Evolutionary conservation across 495 filamentous ascomycete genomes (phyloP), one percentile per base, ranked within the genome.

Genomic region (Bombardia bombarda): DNA sequence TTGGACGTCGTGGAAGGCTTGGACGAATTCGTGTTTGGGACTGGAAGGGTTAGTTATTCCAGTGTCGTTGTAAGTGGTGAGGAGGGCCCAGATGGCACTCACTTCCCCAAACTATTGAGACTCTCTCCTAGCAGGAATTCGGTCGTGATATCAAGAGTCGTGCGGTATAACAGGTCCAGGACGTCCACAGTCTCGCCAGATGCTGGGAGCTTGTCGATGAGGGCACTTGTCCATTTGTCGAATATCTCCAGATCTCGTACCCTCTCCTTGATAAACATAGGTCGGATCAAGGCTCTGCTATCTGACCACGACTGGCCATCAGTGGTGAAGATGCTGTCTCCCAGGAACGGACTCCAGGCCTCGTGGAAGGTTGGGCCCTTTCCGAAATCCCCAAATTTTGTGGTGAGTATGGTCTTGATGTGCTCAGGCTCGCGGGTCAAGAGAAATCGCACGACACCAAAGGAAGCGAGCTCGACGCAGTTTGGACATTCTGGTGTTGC

Each of bases 61-160:
- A 17, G 10, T 40, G 0, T 28, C n/a, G 13, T 13, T 26, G 2
- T 10, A 20, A 22, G 4, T 5, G 22, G 7, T 6, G 32, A 23
- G 18, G 8, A 13, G 31, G 16, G 28, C 10, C 5, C 3, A 12
- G n/a, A 22, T 20, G 8, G 25, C 5, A 22, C 32, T 32, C 18
- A 66, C 65, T 78, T 69, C n/a, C 59, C 52, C 24, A 77, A 41
- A 37, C 71, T 78, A 38, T 76, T 63, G 39, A 75, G 70, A 41
- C 67, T 70, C 2, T 63, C 54, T 7, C 77, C 77, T 1, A 81
- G 60, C 4, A 81, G 59, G 46, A 79, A 81, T 40, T 79, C 73
- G 9, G 77, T 79, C 9, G 75, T 74, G 16, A 74, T 69, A 43
- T 81, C 77, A 1, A 81, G 63, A 2, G 76, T 77, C 63, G 72